phyloP scores from a whole-genome alignment of 805 yeast species.

The Pichia gijzeniarum region DNA sequence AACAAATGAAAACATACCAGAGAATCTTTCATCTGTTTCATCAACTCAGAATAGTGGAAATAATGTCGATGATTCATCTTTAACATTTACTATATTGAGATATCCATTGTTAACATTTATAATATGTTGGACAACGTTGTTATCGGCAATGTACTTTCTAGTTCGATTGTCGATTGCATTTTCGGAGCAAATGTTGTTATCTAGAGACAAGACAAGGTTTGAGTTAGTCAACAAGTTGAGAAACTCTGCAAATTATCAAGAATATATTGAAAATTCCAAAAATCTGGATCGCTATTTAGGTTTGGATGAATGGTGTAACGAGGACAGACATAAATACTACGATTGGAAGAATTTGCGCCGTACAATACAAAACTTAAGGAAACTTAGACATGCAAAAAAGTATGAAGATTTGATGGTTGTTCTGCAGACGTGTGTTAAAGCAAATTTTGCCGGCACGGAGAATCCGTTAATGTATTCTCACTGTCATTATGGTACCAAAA shows the following conservation, averaged over 20 bases:
- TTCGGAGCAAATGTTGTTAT: constrained; percentile 46
- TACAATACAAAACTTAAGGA: constrained; percentile 38
- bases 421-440: constrained; percentile 60
- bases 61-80: constrained; percentile 17
- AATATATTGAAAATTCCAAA: constrained; percentile 57
- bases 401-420: constrained; percentile 46
- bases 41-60: not conserved
- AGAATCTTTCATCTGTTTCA: not conserved
- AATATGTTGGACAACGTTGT: constrained; percentile 45
- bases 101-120: constrained; percentile 59
- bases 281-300: constrained; percentile 51
- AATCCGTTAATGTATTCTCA: constrained; percentile 66
- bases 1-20: not conserved
- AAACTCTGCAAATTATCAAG: constrained; percentile 43
- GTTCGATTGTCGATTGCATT: constrained; percentile 57
- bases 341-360: constrained; percentile 55
- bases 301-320: constrained; percentile 56
- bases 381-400: constrained; percentile 27
- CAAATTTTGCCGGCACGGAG: constrained; percentile 75
- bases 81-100: constrained; percentile 44
- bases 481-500: constrained; percentile 69
- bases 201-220: constrained; percentile 56
- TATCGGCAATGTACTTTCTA: constrained; percentile 43
- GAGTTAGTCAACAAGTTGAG: constrained; percentile 44
- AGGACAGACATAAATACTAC: constrained; percentile 58